Conservation (phyloP, 768 basidiomycete genomes). For the Artomyces pyxidatus region DNA sequence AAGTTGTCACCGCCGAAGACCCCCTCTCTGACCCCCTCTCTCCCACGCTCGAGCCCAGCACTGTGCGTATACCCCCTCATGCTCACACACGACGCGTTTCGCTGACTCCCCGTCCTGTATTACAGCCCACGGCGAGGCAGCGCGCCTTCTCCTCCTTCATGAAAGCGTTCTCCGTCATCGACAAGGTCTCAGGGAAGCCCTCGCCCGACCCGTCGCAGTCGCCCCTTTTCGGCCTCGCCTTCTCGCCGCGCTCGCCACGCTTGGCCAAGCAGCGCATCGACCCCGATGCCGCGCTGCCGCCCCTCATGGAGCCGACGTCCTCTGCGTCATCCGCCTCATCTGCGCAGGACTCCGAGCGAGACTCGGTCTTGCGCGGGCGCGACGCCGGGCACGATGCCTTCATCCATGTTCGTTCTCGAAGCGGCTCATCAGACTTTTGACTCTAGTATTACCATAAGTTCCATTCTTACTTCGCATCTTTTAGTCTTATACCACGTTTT, state of each 20-base stretch:
- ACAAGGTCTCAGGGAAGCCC: neutral
- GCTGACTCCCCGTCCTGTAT: too few species aligned
- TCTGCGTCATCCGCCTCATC: neutral
- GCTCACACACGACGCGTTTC: too few species aligned
- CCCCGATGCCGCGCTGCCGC: neutral
- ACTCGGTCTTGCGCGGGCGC: neutral
- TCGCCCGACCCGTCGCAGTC: constrained; percentile 1
- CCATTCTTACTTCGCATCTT: neutral
- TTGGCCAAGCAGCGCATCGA: neutral
- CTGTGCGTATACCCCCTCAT: too few species aligned
- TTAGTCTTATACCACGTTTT: neutral
- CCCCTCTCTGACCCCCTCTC: neutral
- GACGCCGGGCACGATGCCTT: neutral
- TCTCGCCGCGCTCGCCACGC: neutral
- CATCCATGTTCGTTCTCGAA: constrained; percentile 1
- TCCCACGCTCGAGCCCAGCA: neutral
- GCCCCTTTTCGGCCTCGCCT: neutral
- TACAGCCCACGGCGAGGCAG: neutral
- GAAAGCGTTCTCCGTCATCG: neutral
- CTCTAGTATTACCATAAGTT: neutral
- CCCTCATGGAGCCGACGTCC: neutral
- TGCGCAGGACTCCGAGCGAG: neutral
- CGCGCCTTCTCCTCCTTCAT: neutral
- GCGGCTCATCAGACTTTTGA: neutral
- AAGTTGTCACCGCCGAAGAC: neutral